Evolutionary conservation across 345 rosid species (phyloP).

Genomic region (Eucalyptus regnans): DNA sequence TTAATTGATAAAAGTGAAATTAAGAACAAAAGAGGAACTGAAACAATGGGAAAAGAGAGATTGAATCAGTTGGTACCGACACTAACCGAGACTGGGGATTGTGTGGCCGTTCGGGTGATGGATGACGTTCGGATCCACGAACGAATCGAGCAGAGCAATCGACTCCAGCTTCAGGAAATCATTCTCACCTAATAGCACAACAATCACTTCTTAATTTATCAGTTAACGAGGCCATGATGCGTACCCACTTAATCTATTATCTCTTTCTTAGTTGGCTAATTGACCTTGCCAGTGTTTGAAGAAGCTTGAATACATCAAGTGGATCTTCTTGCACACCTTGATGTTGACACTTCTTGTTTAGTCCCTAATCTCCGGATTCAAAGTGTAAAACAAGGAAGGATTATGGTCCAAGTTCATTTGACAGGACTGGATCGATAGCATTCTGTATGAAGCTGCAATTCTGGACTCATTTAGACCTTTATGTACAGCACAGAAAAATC

Average conservation of each 20-base stretch:
- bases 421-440: background rate
- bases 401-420: background rate
- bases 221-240: background rate
- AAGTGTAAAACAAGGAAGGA: background rate
- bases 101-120: conserved; percentile 32
- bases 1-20: background rate
- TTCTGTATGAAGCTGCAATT: background rate
- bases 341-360: background rate
- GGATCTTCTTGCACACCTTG: background rate
- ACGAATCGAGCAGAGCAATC: conserved; percentile 19
- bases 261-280: background rate
- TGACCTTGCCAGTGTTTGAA: background rate
- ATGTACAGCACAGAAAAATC: background rate
- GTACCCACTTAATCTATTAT: background rate
- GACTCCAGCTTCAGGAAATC: conserved; percentile 31
- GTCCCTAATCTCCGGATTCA: background rate
- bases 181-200: conserved; percentile 21
- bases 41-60: background rate
- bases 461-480: background rate
- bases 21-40: background rate
- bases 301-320: background rate
- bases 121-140: conserved; percentile 48
- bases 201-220: background rate
- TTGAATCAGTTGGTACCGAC: background rate
- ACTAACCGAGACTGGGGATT: conserved; percentile 40